phyloP scores from a whole-genome alignment of 495 filamentous ascomycete species.

The Aspergillus heteromorphus region DNA sequence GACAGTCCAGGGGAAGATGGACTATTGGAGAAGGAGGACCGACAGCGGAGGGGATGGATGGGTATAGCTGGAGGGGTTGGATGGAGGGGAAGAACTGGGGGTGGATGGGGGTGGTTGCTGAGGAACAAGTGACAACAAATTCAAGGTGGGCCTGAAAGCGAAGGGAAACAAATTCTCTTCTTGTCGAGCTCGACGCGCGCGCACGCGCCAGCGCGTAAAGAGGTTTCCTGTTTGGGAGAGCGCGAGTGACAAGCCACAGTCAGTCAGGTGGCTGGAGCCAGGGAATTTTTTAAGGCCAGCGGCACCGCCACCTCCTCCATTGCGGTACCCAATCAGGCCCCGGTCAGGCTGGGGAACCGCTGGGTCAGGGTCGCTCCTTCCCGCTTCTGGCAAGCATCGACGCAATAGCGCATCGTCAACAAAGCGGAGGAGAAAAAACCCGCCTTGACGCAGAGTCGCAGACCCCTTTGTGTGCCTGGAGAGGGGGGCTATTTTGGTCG shows the following conservation, averaged over 20 bases:
- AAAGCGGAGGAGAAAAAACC: not conserved
- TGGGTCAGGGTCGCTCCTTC: not conserved
- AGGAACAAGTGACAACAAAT: constrained; percentile 6
- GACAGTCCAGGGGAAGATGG: not conserved
- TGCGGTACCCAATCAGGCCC: not conserved
- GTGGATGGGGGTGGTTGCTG: constrained; percentile 7
- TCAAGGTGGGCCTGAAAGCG: not conserved
- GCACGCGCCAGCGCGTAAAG: constrained; percentile 37
- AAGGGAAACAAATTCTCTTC: constrained; percentile 6
- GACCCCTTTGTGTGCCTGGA: not conserved
- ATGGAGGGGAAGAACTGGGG: not conserved
- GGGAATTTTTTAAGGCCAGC: not conserved
- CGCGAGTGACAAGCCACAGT: constrained; percentile 15
- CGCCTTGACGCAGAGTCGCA: not conserved
- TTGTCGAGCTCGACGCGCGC: constrained; percentile 23
- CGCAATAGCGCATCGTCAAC: not conserved
- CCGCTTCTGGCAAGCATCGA: not conserved
- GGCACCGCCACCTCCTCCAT: not conserved
- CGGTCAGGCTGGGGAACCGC: not conserved
- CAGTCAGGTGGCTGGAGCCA: not conserved
- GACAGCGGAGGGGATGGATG: constrained; percentile 18
- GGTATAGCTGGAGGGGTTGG: constrained; percentile 2
- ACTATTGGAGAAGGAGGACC: constrained; percentile 6
- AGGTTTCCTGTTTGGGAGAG: constrained; percentile 30
- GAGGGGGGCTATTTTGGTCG: no score